Evolutionary conservation across 2,329 filamentous ascomycete species (phyloP), one percentile per base, ranked within the genome.

Genomic region (Calonectria pseudoreteaudii): DNA sequence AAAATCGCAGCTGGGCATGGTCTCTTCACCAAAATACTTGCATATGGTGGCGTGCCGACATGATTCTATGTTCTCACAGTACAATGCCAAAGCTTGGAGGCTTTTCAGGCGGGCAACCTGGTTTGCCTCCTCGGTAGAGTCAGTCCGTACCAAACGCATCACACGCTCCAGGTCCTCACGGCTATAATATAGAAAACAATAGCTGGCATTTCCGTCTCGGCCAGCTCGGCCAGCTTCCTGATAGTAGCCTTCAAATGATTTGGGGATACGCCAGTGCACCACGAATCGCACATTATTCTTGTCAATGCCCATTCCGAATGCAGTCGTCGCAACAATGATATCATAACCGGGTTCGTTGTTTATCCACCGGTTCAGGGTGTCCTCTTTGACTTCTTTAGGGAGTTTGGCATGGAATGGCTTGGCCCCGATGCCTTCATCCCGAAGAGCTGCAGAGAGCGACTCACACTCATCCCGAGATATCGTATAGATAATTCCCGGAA

Each of bases 221-320:
- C 96, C 96, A 8, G 96, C 96, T 49, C 96, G 93, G 0, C 96
- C 96, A 2, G 95, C 96, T 88, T 98, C 96, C 85, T 98, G 96
- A 80, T 98, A 98, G 82, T 97, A 98, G 1, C 96, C 95, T 83
- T 98, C 96, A 82, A 98, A 98, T 4, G 94, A 97, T 82, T 98
- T 97, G 13, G 96, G 95, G 13, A 98, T 90, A 73, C 95, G 94
- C 95, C 96, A 98, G 84, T 98, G 96, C 2, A 97, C 92, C 1
- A 98, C 96, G 80, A 98, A 98, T 3, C 96, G 94, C 14, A 98
- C 96, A 79, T 98, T 94, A 67, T 97, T 92, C 84, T 98, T 98
- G 84, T 98, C 96, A 76, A 98, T 98, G 31, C 96, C 96, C 96
- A 98, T 98, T 3, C 96, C 96, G 80, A 98, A 98, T 0, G 96